phyloP scores from a whole-genome alignment of 202 grass and related monocot genomes.

The Panicum virgatum region DNA sequence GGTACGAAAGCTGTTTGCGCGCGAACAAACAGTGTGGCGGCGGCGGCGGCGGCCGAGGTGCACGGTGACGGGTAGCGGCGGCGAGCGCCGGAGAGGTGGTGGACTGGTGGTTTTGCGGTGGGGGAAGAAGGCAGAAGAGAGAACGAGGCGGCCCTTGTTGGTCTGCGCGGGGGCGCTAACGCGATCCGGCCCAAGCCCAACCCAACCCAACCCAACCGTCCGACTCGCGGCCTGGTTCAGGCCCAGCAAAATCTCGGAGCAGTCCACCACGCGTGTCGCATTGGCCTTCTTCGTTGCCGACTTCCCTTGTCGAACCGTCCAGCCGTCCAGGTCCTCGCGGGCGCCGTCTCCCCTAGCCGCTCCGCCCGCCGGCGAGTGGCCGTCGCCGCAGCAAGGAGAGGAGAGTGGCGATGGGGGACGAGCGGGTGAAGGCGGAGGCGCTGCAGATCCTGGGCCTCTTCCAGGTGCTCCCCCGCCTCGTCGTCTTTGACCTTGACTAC shows the following conservation, averaged over 20 bases:
- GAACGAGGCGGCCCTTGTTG: not conserved
- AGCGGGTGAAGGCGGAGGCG: constrained; percentile 77
- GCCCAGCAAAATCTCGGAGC: not conserved
- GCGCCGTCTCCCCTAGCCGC: not conserved
- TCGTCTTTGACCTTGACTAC: constrained; percentile 97
- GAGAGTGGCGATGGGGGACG: constrained; percentile 50
- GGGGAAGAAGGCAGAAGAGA: not conserved
- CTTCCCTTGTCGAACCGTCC: not conserved
- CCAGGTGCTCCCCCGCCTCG: constrained; percentile 72
- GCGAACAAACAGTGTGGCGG: not conserved
- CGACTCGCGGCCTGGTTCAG: not conserved
- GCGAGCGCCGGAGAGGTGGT: constrained; percentile 30
- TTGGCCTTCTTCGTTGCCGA: too few relatives aligned
- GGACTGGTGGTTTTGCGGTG: not conserved
- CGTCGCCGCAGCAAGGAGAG: not conserved
- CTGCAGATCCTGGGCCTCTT: constrained; percentile 71
- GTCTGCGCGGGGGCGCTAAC: too few relatives aligned
- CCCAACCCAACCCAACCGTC: not conserved
- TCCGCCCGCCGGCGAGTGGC: not conserved
- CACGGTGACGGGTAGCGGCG: constrained; percentile 19
- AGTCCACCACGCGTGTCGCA: not conserved
- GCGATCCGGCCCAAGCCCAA: not conserved
- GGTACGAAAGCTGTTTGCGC: not conserved
- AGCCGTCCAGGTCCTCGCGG: not conserved
- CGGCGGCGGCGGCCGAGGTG: not conserved